These are phyloP conservation scores for Hygrocybe punicea DNA, from an alignment of 768 basidiomycete genomes.

Conservation along the genomic window DNA sequence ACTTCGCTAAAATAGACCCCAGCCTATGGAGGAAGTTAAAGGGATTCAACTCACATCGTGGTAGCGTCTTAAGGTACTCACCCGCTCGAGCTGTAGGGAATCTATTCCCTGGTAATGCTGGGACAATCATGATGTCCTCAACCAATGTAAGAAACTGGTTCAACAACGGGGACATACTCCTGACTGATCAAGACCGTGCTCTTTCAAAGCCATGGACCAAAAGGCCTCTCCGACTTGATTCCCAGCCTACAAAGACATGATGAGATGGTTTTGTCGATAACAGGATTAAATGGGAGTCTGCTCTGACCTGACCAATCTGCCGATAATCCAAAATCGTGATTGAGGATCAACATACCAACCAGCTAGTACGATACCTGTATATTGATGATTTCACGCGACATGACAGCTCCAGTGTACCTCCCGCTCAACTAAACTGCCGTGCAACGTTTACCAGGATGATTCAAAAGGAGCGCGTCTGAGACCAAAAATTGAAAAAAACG, in stretches of 20 bases:
- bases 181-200: slow-evolving; percentile 74
- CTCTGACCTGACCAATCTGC: slow-evolving; percentile 71
- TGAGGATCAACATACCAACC: neutral
- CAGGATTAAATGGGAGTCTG: slow-evolving; percentile 15
- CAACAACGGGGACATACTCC: slow-evolving; percentile 49
- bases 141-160: slow-evolving; percentile 10
- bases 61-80: slow-evolving; percentile 32
- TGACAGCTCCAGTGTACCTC: slow-evolving; percentile 19
- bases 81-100: slow-evolving; percentile 69
- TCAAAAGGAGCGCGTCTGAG: neutral
- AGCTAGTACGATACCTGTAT: slow-evolving; percentile 52
- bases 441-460: neutral
- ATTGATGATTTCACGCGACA: slow-evolving; percentile 81
- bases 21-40: slow-evolving; percentile 42
- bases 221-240: slow-evolving; percentile 83
- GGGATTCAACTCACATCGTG: neutral
- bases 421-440: too few relatives aligned
- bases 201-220: slow-evolving; percentile 83
- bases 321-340: slow-evolving; percentile 8
- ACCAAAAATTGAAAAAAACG: neutral
- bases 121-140: neutral
- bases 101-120: slow-evolving; percentile 73
- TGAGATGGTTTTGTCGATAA: slow-evolving; percentile 10
- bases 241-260: slow-evolving; percentile 47
- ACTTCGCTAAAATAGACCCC: slow-evolving; percentile 83